These are phyloP conservation scores for Scenedesmus sp. DNA, from an alignment of 163 green algal species.

Conservation along the genomic window DNA sequence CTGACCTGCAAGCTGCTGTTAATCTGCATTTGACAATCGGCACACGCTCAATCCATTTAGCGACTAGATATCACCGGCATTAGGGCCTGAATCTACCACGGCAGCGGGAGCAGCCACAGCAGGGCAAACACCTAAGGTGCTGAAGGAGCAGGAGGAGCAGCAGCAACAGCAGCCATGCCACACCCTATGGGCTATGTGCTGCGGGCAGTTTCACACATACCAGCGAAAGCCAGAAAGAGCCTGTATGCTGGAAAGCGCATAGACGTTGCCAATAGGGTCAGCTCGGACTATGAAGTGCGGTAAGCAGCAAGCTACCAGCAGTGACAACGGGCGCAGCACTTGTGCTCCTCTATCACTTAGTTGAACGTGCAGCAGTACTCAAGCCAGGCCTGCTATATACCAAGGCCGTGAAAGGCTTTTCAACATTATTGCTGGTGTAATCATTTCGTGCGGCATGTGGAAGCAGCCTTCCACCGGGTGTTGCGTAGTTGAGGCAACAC, in stretches of 20 bases:
- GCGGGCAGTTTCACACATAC: slow-evolving; percentile 35
- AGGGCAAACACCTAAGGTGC: neutral
- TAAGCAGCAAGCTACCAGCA: slow-evolving; percentile 51
- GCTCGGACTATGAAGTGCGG: slow-evolving; percentile 89
- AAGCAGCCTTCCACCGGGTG: no score
- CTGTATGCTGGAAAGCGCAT: slow-evolving; percentile 83
- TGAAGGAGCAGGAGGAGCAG: slow-evolving; percentile 14
- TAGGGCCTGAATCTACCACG: neutral
- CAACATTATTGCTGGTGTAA: no score
- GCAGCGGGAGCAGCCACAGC: neutral
- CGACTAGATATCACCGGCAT: no score
- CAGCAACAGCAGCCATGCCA: slow-evolving; percentile 25
- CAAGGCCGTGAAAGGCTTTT: no score
- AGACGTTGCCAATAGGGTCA: slow-evolving; percentile 87
- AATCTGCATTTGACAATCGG: neutral
- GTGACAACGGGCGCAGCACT: no score
- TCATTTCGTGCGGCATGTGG: no score
- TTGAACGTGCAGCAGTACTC: no score
- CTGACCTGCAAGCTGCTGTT: neutral
- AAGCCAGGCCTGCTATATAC: no score
- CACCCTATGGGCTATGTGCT: slow-evolving; percentile 30
- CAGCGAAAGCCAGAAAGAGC: slow-evolving; percentile 62
- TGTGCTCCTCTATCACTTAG: no score
- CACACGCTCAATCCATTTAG: neutral
- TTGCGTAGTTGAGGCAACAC: no score